A percentile compares a stretch with the other conserved stretches of the same genome.
Conservation (phyloP, 139 green algal species). For the Micractinium sp. region DNA sequence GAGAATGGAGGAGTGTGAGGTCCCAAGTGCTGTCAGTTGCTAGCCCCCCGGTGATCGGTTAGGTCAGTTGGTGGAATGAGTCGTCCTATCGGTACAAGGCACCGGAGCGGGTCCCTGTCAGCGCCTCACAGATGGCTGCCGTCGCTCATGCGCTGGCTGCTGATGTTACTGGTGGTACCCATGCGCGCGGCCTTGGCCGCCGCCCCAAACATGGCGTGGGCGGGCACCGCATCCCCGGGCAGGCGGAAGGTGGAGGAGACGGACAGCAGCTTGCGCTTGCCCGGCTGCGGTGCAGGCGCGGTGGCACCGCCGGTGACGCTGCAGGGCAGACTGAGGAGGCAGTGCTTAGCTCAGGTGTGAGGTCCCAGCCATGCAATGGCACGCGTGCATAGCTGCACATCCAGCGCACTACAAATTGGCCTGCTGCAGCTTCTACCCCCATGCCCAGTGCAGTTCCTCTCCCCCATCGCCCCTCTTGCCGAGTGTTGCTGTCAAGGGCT, state of each 20-base stretch:
- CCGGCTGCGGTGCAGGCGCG: not conserved
- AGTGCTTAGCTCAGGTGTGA: too few species aligned
- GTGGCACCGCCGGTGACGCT: not conserved
- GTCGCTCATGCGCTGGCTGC: not conserved
- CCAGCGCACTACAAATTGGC: not conserved
- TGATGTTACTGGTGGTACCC: not conserved
- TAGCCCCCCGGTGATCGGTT: too few species aligned
- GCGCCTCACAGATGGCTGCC: not conserved
- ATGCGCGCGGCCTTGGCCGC: slow-evolving; percentile 2
- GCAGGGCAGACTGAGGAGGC: not conserved
- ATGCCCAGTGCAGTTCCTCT: not conserved
- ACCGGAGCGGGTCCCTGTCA: too few species aligned
- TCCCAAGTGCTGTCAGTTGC: too few species aligned
- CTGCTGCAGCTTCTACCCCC: not conserved
- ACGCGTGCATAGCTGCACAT: not conserved
- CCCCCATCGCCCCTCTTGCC: not conserved
- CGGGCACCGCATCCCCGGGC: slow-evolving; percentile 24
- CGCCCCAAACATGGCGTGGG: slow-evolving; percentile 8
- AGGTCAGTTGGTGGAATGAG: too few species aligned
- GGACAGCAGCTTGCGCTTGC: slow-evolving; percentile 39
- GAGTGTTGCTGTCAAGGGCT: not conserved
- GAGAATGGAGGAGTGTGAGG: too few species aligned
- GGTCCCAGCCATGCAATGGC: not conserved
- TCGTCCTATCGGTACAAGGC: too few species aligned
- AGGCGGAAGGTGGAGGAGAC: slow-evolving; percentile 17